phyloP scores from a whole-genome alignment of 495 filamentous ascomycete species.

The Neurospora sublineolata region DNA sequence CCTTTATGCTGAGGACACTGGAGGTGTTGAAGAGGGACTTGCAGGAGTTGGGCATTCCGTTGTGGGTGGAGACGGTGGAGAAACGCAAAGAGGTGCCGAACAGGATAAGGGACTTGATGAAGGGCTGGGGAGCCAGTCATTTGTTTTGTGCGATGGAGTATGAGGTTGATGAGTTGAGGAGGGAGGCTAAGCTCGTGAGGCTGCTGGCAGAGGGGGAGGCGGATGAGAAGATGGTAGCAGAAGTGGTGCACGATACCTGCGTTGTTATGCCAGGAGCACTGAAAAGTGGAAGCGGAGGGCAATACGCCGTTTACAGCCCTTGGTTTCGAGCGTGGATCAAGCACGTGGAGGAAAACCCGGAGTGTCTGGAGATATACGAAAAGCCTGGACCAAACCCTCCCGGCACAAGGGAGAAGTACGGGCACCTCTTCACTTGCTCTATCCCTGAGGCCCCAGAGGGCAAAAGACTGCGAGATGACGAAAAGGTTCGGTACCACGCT shows the following conservation, averaged over 20 bases:
- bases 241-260: conserved; percentile 66
- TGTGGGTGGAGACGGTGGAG: conserved; percentile 62
- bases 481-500: conserved; percentile 34
- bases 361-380: conserved; percentile 49
- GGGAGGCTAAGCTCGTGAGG: conserved; percentile 57
- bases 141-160: conserved; percentile 65
- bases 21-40: conserved; percentile 54
- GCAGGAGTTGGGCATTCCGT: conserved; percentile 60
- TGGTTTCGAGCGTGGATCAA: conserved; percentile 72
- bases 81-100: conserved; percentile 50
- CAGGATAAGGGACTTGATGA: conserved; percentile 56
- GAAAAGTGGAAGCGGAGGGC: conserved; percentile 50
- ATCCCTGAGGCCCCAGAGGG: conserved; percentile 56
- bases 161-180: conserved; percentile 64
- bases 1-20: conserved; percentile 66
- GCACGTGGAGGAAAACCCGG: conserved; percentile 55
- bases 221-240: conserved; percentile 46
- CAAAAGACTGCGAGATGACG: conserved; percentile 50
- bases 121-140: conserved; percentile 65
- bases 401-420: conserved; percentile 26
- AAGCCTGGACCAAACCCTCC: conserved; percentile 46
- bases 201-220: conserved; percentile 33
- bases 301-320: conserved; percentile 76
- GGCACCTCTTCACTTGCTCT: conserved; percentile 47
- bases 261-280: conserved; percentile 65